Evolutionary conservation across 805 yeast species (phyloP).

Genomic region (Ogataea salicorniae): DNA sequence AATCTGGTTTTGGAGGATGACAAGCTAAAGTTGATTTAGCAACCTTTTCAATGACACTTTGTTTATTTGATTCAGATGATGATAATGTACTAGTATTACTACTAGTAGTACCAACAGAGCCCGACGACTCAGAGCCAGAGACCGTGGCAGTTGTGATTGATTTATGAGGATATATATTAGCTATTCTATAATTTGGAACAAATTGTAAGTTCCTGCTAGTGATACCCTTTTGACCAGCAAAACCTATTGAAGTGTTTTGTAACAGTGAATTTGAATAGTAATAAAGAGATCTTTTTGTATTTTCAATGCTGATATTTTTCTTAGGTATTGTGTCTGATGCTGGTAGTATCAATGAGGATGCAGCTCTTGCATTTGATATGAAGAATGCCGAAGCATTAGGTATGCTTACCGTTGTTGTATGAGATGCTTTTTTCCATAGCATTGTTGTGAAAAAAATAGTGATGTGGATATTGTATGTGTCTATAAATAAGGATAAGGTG

Average conservation of each 20-base stretch:
- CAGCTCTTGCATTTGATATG: not conserved
- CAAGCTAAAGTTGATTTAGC: conserved; percentile 42
- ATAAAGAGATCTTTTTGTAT: conserved; percentile 7
- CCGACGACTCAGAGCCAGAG: no score
- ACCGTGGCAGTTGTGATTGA: conserved; percentile 2
- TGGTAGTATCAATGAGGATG: not conserved
- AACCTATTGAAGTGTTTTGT: conserved; percentile 6
- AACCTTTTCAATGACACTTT: conserved; percentile 32
- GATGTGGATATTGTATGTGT: not conserved
- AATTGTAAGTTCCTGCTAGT: conserved; percentile 17
- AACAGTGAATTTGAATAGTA: conserved; percentile 21
- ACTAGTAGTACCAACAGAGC: not conserved
- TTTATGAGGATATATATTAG: conserved; percentile 3
- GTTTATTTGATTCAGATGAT: conserved; percentile 2
- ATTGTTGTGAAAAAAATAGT: conserved; percentile 11
- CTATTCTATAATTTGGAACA: conserved; percentile 24
- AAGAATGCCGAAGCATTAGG: not conserved
- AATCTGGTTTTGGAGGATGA: conserved; percentile 26
- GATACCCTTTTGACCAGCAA: not conserved
- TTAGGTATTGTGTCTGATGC: not conserved
- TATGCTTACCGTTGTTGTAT: not conserved
- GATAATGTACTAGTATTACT: not conserved
- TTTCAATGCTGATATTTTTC: not conserved
- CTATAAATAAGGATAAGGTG: no score
- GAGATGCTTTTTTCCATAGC: conserved; percentile 28